A percentile compares a stretch with the other conserved stretches of the same genome.
These are phyloP conservation scores for Pochonia chlamydosporia DNA, from an alignment of 2,329 filamentous ascomycete genomes.

Conservation along the genomic window DNA sequence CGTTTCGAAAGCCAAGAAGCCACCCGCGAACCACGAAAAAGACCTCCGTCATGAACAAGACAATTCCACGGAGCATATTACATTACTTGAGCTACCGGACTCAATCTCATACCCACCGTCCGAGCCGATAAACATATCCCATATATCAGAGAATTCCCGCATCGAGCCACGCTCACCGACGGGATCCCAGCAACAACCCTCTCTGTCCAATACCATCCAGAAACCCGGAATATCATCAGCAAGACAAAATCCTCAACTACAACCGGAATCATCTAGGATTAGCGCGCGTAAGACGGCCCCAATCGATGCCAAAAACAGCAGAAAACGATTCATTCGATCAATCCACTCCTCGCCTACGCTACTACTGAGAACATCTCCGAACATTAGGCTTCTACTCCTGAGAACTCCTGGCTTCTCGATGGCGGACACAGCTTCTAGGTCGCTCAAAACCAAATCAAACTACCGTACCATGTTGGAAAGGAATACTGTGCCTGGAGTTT, in stretches of 20 bases:
- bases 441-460: constrained; percentile 91
- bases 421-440: constrained; percentile 58
- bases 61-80: constrained; percentile 46
- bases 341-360: constrained; percentile 81
- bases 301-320: constrained; percentile 50
- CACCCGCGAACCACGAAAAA: constrained; percentile 18
- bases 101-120: constrained; percentile 38
- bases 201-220: constrained; percentile 44
- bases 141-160: constrained; percentile 28
- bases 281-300: constrained; percentile 49
- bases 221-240: constrained; percentile 43
- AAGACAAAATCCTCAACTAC: constrained; percentile 59
- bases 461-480: constrained; percentile 97
- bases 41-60: constrained; percentile 35
- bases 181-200: constrained; percentile 41
- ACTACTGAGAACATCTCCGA: constrained; percentile 84
- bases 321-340: constrained; percentile 69
- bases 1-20: constrained; percentile 45
- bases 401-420: constrained; percentile 45
- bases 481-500: constrained; percentile 81
- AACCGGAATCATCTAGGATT: constrained; percentile 39
- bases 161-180: constrained; percentile 38
- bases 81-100: constrained; percentile 66
- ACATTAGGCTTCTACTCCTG: constrained; percentile 84
- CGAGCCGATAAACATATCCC: constrained; percentile 35